Base-by-base conservation (phyloP, 768 basidiomycete species). In the Roridomyces roridus region DNA sequence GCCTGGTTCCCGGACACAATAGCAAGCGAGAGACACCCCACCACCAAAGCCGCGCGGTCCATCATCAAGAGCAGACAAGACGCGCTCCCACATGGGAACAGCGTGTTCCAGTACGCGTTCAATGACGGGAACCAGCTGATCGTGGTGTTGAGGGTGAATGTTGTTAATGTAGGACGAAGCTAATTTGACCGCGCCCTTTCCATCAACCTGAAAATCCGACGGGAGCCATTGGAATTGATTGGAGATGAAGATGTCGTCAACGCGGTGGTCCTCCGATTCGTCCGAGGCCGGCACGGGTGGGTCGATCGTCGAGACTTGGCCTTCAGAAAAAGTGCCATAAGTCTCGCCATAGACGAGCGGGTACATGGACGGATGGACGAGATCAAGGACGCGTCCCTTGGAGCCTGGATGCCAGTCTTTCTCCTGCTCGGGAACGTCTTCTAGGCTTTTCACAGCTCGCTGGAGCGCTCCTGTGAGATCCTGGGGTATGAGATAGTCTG, bases 361-460 rank as follows among this genome's bases (percentile, higher is more conserved):
- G 50, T 55, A 73, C 23, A 72, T 58, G 18, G 69, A 70, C 5
- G 72, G 71, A 45, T 73, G 72, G 12, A 72, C 69, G 18, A 74
- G 66, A 51, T 72, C 68, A 20, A 74, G 67, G 6, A 72, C 72
- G 18, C 60, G 67, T 4, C 62, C 44, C 31, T 70, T 58, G 11
- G 70, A 71, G 10, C 66, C 63, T 15, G 72, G 72, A 53, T 72
- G 72, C 72, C 72, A 74, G 59, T 74, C 72, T 26, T 66, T 66
- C 36, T 62, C 17, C 0, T 51, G 59, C 11, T 65, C 67, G 1
- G 69, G 65, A 4, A 71, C 59, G 34, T 69, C 41, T 36, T 72
- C 66, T 14, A 72, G 62, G 1, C 29, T 15, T 7, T 36, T 34
- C 5, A 67, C 59, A 6, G 43, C 59, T 11, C 51, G 57, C 9